Base-by-base conservation (phyloP, 345 rosid species). In the Passiflora organensis region DNA sequence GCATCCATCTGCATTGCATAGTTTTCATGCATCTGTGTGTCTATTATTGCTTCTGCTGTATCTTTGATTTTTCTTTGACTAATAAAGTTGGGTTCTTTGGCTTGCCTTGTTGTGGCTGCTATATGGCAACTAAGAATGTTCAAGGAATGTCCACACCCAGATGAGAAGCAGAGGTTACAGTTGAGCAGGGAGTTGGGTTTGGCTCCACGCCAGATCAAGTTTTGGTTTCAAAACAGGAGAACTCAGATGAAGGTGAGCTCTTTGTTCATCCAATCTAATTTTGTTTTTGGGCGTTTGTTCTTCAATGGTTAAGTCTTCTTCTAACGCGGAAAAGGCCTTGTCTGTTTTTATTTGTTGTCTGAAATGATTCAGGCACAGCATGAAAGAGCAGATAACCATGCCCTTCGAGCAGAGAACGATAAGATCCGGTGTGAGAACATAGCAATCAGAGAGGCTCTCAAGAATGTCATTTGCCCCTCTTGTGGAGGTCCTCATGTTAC, bases 71-170 rank as follows among this genome's bases (percentile, higher is more conserved):
- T n/a, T n/a, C 20, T 13, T 23, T 6, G 34, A 47, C 34, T 3
- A 28, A 28, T 28, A 28, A 28, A 28, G 45, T 21, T 18, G 64
- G 48, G 4, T 16, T 60, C n/a, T 39, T 2, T 38, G 19, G 52
- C 8, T 53, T 36, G 19, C 14, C n/a, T 25, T 19, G 22, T 32
- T 56, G 17, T 52, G 42, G n/a, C n/a, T n/a, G n/a, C n/a, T n/a
- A n/a, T n/a, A 38, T 53, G 47, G 55, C 18, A 41, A 70, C 76
- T 75, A 64, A 93, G 99, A 53, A 75, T 82, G 87, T 93, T 93
- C 68, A 93, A 82, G 72, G 97, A 86, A 21, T 93, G 91, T 59
- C 99, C 96, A 18, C 99, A 93, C 74, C 99, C 99, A 38, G 99
- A 89, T 68, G 99, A 93, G 76, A 93, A 89, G 56, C 99, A 86